Base-by-base conservation (phyloP, 2,329 filamentous ascomycete species). In the Niveomyces coronatus region DNA sequence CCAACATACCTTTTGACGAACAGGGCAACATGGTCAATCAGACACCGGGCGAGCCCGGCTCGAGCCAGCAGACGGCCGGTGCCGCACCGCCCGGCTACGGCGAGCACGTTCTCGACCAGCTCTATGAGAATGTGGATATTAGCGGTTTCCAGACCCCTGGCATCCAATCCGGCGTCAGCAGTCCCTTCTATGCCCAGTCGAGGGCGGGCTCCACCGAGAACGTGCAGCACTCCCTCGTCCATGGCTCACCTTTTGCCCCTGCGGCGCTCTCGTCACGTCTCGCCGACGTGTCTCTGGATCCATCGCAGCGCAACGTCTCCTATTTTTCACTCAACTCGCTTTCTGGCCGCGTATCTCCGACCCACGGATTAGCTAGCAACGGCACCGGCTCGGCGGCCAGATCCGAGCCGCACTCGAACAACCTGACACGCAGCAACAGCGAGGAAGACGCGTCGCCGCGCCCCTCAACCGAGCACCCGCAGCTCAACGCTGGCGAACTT, bases 31-130 rank as follows among this genome's bases (percentile, higher is more conserved):
- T 96, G 3, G 67, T 85, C 37, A 69, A 72, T 37, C 72, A 77
- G 51, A 65, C 65, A n/a, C 68, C 72, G 49, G 67, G 53, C 55
- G 65, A 42, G 60, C 68, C 48, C 55, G 63, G 63, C 9, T 37
- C 46, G 9, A 65, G 71, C 31, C 65, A 68, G 28, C 70, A 76
- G 28, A 65, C 75, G 40, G 68, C 74, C 15, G 71, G 74, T 18
- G 74, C 82, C 42, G 88, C 89, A 9, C 91, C 91, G n/a, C 91
- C 91, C 1, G 77, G 87, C 27, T 98, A 98, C 51, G 87, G 86
- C 43, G 77, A 89, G 51, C 91, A 96, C 57, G 73, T 84, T 31
- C 75, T 96, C 18, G 91, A 98, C 56, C 81, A 85, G 55, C 69
- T 96, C 2, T 98, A 94, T 61, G 85, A 86, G 48, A 85, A 89